Evolutionary conservation across 1,284 basidiomycete genomes (phyloP), one percentile per base, ranked within the genome.

Genomic region (Chondrostereum purpureum): DNA sequence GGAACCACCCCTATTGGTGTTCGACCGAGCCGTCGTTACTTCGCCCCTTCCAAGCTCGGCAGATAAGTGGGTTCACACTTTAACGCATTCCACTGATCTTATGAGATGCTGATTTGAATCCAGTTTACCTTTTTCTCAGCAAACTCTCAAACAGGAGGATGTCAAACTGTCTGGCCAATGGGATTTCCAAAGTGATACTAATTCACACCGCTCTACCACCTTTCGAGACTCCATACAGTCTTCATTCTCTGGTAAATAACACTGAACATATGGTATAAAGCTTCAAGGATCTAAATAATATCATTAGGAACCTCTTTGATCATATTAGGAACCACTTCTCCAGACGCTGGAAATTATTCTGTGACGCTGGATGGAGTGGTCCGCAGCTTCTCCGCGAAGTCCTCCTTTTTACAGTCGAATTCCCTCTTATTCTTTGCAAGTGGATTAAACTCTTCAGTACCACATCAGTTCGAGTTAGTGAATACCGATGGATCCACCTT

Each of bases 391-490:
- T 75, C 71, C 21, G 75, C 69, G 4, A 59, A 60, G 50, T 73
- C 80, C 4, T 75, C 80, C 0, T 82, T 77, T 58, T 72, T 67
- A 39, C 60, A 73, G 27, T 58, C 68, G 42, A 60, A 75, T 41
- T 67, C 73, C 20, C 61, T 79, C 10, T 67, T 88, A 8, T 88
- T 79, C 57, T 81, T 73, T 52, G 69, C 73, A 22, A 75, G 75
- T 18, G 76, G 75, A n/a, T 70, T 88, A 39, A 68, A 83, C 54
- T 64, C 73, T 13, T 60, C 59, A 33, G 41, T 54, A 10, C 49
- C 56, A 11, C 83, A 88, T 56, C 58, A 65, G 2, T 54, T 88
- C 31, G 60, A 67, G 13, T 62, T 88, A 38, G 62, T 62, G 23
- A 88, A 88, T 59, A 64, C 68, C 21, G 75, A 75, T 50, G 75